Base-by-base conservation (phyloP, 1,284 basidiomycete species). In the Malassezia sp. region DNA sequence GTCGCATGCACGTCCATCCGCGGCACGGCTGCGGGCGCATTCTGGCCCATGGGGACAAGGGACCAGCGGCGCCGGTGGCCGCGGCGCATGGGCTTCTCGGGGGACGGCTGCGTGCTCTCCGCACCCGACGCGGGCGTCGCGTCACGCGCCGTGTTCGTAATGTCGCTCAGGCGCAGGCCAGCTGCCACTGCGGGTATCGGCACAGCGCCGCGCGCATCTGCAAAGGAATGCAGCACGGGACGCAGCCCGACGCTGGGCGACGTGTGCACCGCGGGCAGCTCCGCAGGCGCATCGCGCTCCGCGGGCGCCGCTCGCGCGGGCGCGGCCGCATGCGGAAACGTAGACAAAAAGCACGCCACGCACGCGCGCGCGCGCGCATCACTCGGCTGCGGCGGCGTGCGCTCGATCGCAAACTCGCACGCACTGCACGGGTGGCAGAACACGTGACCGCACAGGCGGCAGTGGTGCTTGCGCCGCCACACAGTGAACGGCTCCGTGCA, bases 401-500 rank as follows among this genome's bases (percentile, higher is more conserved):
- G 39, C 33, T 23, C 46, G 54, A 68, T 64, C 21, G 59, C 26
- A 40, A 68, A 66, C 3, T 48, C 47, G 73, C 74, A 45, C 48
- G 54, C 35, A 44, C 54, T 54, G 72, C 89, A 93, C 2, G 72
- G 69, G 24, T 80, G 79, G 71, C 89, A 93, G 4, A 91, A 81
- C 60, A 88, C 85, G 42, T 82, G 72, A 1, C 88, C 88, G 69
- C 89, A 93, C 9, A 93, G 73, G 44, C 89, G 74, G 71, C 88
- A 93, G 67, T 93, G 88, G 68, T 93, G 88, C 59, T 84, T 76
- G 56, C 89, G 73, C 52, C 85, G 75, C 68, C 84, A 78, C 75
- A 87, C 80, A 5, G 83, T 82, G 71, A 93, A 93, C 18, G 75
- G 60, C 41, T 78, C 74, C 10, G 78, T 78, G 64, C 88, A 93